Conservation (phyloP, 1,139 yeast species). For the Scheffersomyces illinoinensis region DNA sequence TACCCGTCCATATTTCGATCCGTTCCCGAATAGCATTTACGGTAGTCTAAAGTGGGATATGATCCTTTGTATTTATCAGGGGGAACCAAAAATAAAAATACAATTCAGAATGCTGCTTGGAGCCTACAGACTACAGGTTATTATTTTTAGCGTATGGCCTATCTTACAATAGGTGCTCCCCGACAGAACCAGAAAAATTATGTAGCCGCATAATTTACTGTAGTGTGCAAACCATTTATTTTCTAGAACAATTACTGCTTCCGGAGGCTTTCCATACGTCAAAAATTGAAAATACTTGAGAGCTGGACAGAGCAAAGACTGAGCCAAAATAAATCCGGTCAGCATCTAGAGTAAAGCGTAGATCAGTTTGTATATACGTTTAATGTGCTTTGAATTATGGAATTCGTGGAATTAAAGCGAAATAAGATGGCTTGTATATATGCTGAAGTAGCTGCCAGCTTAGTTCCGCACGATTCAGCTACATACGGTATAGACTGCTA, state of each 20-base stretch:
- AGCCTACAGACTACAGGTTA: background rate
- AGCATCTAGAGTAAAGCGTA: background rate
- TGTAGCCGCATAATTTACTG: background rate
- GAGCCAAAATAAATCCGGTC: background rate
- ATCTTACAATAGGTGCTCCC: background rate
- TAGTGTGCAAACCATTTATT: background rate
- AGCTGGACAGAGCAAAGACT: background rate
- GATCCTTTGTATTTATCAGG: background rate
- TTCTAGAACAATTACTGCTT: background rate
- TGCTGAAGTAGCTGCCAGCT: background rate
- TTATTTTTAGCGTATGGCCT: background rate
- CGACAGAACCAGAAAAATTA: background rate
- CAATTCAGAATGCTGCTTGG: background rate
- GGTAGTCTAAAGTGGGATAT: background rate
- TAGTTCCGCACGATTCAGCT: background rate
- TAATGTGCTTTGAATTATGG: too few relatives aligned
- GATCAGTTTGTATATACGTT: background rate
- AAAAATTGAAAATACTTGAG: background rate
- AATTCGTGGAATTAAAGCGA: background rate
- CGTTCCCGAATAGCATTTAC: background rate
- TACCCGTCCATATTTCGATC: background rate
- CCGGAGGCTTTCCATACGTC: background rate
- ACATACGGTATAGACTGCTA: background rate
- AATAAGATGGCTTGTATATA: background rate
- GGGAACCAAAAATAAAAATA: background rate